phyloP scores from a whole-genome alignment of 2,329 filamentous ascomycete genomes.

The Fusarium albidum region DNA sequence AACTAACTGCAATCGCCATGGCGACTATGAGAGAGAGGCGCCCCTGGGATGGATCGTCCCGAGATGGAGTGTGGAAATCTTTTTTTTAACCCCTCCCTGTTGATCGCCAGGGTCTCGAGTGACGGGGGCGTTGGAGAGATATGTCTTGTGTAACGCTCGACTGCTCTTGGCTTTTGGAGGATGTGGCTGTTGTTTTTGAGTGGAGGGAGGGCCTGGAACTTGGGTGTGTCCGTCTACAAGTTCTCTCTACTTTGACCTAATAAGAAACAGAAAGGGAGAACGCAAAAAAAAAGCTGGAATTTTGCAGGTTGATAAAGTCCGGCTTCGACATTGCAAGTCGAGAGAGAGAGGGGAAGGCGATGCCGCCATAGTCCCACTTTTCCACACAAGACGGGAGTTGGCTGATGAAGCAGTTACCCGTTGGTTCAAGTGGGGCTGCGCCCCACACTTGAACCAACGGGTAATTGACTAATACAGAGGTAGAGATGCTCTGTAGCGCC shows the following conservation, averaged over 20 bases:
- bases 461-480: conserved; percentile 22
- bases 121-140: too few species aligned
- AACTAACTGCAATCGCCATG: conserved; percentile 41
- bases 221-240: too few species aligned
- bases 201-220: too few species aligned
- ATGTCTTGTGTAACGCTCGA: too few species aligned
- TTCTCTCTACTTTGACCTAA: too few species aligned
- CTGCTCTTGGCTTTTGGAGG: too few species aligned
- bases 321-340: not conserved
- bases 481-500: too few species aligned
- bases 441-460: too few species aligned
- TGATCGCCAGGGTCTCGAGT: too few species aligned
- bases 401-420: conserved; percentile 25
- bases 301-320: conserved; percentile 4
- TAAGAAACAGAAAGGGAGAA: too few species aligned
- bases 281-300: not conserved
- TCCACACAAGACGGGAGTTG: conserved; percentile 20
- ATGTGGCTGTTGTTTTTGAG: too few species aligned
- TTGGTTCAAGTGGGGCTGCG: too few species aligned
- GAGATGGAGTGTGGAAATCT: conserved; percentile 1
- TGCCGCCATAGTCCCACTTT: conserved; percentile 39
- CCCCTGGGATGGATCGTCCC: conserved; percentile 7
- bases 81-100: not conserved
- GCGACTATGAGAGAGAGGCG: conserved; percentile 14
- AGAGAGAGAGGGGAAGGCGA: conserved; percentile 30